These are phyloP conservation scores for Dendrobium chrysotoxum DNA, from an alignment of 106 monocot genomes.

Conservation along the genomic window DNA sequence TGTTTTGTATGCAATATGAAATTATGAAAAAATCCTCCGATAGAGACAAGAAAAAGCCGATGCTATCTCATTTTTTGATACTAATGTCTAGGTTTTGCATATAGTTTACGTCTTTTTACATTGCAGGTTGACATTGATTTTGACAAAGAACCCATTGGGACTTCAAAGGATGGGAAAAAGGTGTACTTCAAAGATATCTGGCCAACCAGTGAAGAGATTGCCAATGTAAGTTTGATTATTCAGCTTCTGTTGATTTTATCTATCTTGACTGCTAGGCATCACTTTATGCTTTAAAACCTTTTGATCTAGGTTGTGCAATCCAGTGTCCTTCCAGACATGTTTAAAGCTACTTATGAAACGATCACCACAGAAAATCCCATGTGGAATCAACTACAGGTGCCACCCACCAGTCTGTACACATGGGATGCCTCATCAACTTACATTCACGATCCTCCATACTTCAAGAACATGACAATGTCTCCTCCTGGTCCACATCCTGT, in stretches of 20 bases:
- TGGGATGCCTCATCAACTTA: constrained; percentile 63
- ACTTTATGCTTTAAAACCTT: background rate
- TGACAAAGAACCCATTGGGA: constrained; percentile 71
- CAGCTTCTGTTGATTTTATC: background rate
- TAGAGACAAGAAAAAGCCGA: no score
- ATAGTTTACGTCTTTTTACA: background rate
- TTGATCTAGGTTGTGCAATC: constrained; percentile 44
- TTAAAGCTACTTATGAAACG: constrained; percentile 47
- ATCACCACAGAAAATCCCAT: constrained; percentile 39
- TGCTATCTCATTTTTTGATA: no score
- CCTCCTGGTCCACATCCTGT: constrained; percentile 57
- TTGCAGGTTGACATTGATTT: constrained; percentile 92
- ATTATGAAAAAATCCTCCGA: no score
- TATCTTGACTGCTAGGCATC: no score
- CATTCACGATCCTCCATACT: constrained; percentile 68
- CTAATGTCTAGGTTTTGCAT: background rate
- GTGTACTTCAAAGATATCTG: constrained; percentile 80
- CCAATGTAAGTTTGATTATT: constrained; percentile 31
- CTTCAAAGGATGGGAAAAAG: constrained; percentile 68
- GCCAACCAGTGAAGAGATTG: constrained; percentile 85
- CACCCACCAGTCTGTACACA: constrained; percentile 37
- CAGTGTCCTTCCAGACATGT: constrained; percentile 63
- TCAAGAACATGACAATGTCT: constrained; percentile 66
- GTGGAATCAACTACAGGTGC: constrained; percentile 50
- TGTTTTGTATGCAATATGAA: no score